Conservation (phyloP, 2,329 filamentous ascomycete genomes). For the Aspergillus piperis region DNA sequence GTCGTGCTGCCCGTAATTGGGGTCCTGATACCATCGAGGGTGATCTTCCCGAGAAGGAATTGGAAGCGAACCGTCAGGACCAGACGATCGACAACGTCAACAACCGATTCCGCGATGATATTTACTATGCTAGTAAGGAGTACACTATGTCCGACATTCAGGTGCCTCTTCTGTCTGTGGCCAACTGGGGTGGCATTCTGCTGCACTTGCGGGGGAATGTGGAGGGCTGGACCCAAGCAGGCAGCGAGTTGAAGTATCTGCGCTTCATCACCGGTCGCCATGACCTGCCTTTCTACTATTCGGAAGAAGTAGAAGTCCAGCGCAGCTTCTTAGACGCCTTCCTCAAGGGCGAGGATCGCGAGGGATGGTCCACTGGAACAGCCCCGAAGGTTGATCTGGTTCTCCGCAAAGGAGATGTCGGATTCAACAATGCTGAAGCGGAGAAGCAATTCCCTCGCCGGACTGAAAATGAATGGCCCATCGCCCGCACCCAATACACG, state of each 20-base stretch:
- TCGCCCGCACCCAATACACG: constrained; percentile 65
- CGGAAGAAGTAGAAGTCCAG: constrained; percentile 68
- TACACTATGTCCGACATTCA: constrained; percentile 66
- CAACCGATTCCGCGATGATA: constrained; percentile 62
- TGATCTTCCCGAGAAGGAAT: constrained; percentile 38
- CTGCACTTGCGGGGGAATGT: constrained; percentile 70
- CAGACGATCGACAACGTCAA: constrained; percentile 50
- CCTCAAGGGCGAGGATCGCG: constrained; percentile 65
- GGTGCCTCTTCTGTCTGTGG: constrained; percentile 63
- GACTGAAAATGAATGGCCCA: constrained; percentile 66
- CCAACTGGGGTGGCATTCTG: constrained; percentile 71
- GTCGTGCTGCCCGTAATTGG: constrained; percentile 54
- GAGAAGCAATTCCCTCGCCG: constrained; percentile 60
- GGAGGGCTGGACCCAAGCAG: constrained; percentile 63
- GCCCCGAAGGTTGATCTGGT: constrained; percentile 62
- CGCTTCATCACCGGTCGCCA: constrained; percentile 70
- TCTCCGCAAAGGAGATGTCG: constrained; percentile 66
- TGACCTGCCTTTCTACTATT: constrained; percentile 72
- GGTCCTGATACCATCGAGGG: constrained; percentile 50
- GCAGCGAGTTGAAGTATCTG: constrained; percentile 68
- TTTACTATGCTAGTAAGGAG: constrained; percentile 66
- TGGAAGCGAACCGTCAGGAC: constrained; percentile 42
- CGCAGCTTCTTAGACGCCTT: constrained; percentile 70
- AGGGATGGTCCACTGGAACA: constrained; percentile 51
- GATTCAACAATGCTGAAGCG: constrained; percentile 63